Conservation (phyloP, 148 eudicot species). For the Mesembryanthemum crystallinum region DNA sequence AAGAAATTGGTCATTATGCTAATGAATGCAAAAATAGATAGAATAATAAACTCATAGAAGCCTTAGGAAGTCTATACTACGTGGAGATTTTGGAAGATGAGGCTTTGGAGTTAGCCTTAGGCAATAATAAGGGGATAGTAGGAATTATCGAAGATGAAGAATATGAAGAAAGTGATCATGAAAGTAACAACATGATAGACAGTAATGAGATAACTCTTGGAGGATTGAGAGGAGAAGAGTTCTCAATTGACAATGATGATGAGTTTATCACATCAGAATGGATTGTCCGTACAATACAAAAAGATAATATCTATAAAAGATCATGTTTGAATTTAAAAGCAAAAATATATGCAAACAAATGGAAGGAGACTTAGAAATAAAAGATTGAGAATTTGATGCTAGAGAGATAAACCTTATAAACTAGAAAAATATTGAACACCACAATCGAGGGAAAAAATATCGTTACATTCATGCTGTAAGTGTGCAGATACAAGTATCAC, state of each 20-base stretch:
- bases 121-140: not conserved
- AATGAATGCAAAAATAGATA: not conserved
- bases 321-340: not conserved
- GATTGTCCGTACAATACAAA: no score
- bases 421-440: not conserved
- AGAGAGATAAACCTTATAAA: not conserved
- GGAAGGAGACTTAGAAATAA: not conserved
- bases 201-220: not conserved
- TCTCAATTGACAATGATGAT: no score
- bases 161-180: not conserved
- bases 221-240: no score
- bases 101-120: not conserved
- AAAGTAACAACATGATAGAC: not conserved
- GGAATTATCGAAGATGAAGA: not conserved
- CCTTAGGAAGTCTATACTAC: not conserved
- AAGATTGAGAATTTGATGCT: not conserved
- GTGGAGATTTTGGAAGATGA: not conserved
- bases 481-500: not conserved
- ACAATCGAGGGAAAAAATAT: not conserved
- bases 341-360: not conserved
- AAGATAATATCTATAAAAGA: not conserved
- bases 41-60: not conserved
- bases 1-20: no score
- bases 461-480: not conserved
- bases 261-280: no score